These are phyloP conservation scores for Thecaphora thlaspeos DNA, from an alignment of 1,284 basidiomycete species.

Conservation along the genomic window DNA sequence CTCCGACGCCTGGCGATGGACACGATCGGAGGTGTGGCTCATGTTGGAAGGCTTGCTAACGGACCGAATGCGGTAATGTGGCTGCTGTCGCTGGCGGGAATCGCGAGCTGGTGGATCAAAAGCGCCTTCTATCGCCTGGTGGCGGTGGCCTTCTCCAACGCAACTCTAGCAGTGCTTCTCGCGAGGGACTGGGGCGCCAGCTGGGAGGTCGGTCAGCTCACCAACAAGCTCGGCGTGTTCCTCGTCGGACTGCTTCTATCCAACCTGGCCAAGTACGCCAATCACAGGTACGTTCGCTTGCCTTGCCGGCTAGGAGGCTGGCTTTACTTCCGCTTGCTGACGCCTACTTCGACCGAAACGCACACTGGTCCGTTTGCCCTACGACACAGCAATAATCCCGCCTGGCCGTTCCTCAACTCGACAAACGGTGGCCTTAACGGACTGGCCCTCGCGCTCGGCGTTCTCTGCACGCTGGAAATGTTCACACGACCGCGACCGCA, in stretches of 20 bases:
- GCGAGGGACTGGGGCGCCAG: conserved; percentile 46
- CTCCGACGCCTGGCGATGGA: conserved; percentile 2
- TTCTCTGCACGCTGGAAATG: conserved; percentile 18
- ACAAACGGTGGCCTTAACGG: conserved; percentile 50
- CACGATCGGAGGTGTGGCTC: conserved; percentile 9
- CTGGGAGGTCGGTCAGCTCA: conserved; percentile 40
- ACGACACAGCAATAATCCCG: conserved; percentile 44
- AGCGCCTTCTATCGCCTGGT: conserved; percentile 31
- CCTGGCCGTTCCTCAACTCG: conserved; percentile 48
- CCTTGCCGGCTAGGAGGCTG: no score
- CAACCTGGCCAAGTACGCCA: conserved; percentile 46
- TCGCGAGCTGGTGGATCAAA: conserved; percentile 34
- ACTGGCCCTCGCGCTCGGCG: conserved; percentile 26
- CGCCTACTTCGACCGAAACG: no score
- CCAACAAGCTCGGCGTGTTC: conserved; percentile 31
- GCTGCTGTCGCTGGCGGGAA: conserved; percentile 25
- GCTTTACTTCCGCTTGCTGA: no score
- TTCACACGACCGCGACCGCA: conserved; percentile 8
- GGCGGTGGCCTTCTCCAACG: conserved; percentile 27
- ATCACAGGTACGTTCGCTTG: conserved; percentile 37
- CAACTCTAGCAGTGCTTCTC: conserved; percentile 25
- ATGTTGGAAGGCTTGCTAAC: conserved; percentile 20
- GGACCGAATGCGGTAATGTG: conserved; percentile 20
- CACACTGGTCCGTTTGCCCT: not conserved
- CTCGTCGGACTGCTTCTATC: conserved; percentile 43